Conservation (phyloP, 2,329 filamentous ascomycete genomes). For the Talaromyces rugulosus region DNA sequence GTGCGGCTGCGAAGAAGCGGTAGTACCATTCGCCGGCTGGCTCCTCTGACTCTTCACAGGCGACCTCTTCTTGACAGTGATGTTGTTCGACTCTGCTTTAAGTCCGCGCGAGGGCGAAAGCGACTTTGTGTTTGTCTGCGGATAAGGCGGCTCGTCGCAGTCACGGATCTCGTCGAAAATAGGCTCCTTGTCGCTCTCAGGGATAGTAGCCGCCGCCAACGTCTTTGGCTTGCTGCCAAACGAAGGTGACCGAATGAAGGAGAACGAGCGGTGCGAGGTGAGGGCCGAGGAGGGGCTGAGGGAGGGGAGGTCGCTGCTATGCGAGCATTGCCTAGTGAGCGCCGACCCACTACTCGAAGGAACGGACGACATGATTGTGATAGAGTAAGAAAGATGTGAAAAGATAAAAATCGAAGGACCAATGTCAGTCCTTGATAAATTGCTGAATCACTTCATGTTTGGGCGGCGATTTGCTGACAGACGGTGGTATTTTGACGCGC, state of each 20-base stretch:
- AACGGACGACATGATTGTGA: background rate
- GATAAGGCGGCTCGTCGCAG: conserved; percentile 12
- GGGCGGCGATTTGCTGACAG: background rate
- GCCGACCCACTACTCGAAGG: background rate
- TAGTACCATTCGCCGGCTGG: background rate
- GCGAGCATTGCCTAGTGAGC: conserved; percentile 10
- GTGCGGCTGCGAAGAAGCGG: background rate
- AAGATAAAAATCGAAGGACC: background rate
- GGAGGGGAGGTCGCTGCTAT: conserved; percentile 1
- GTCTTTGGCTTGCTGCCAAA: conserved; percentile 1
- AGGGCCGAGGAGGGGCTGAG: conserved; percentile 9
- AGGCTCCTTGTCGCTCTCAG: conserved; percentile 11
- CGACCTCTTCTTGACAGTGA: background rate
- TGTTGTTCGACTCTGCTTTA: conserved; percentile 5
- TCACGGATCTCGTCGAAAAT: conserved; percentile 14
- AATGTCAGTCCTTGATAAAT: background rate
- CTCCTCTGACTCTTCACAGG: background rate
- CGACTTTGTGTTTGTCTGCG: conserved; percentile 2
- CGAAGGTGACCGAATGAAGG: conserved; percentile 8
- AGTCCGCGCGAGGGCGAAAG: background rate
- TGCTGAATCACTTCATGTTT: background rate
- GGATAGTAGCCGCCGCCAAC: background rate
- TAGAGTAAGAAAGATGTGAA: background rate
- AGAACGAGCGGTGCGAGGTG: conserved; percentile 7
- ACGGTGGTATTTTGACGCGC: background rate